Evolutionary conservation across 2,329 filamentous ascomycete species (phyloP), one percentile per base, ranked within the genome.

Genomic region (Chrysoporthe deuterocubensis): DNA sequence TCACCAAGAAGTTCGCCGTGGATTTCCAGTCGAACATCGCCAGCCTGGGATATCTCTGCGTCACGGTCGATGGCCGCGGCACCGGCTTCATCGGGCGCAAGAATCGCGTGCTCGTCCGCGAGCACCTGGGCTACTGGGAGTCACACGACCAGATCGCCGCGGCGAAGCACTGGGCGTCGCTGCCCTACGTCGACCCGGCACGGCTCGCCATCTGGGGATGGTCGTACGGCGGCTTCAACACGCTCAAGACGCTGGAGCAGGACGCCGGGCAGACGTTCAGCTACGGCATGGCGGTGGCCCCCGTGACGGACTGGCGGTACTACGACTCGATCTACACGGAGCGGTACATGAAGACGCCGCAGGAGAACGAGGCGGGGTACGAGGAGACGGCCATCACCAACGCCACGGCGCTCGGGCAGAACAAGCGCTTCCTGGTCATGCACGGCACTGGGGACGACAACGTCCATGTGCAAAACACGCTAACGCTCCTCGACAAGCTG

Each of bases 391-490:
- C 88, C 64, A 89, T 99, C 75, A 86, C 78, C 68, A 92, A 99
- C 75, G 90, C 90, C 70, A 83, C 86, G 0, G 91, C 93, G 0
- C 84, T 99, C 7, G 82, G 85, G 4, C 80, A 89, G 71, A 97
- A 91, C 76, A 92, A 94, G 70, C 90, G 95, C 43, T 99, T 98
- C 82, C 83, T 99, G 50, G 78, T 99, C 74, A 97, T 98, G 92
- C 96, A 99, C 76, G 96, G 96, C 72, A 88, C 94, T n/a, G 92
- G 92, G 8, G 96, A 99, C 75, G 96, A 99, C 79, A 99, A 99
- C 74, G 96, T 99, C 14, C 96, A 99, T 78, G 89, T 97, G 79
- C 96, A 99, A 79, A 98, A 97, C 78, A 94, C 94, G 0, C 85
- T 98, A 67, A 92, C 90, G 1, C 81, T 99, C 70, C 83, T 99